phyloP scores from a whole-genome alignment of 805 yeast genomes.

The Saccharomycopsis amapae region DNA sequence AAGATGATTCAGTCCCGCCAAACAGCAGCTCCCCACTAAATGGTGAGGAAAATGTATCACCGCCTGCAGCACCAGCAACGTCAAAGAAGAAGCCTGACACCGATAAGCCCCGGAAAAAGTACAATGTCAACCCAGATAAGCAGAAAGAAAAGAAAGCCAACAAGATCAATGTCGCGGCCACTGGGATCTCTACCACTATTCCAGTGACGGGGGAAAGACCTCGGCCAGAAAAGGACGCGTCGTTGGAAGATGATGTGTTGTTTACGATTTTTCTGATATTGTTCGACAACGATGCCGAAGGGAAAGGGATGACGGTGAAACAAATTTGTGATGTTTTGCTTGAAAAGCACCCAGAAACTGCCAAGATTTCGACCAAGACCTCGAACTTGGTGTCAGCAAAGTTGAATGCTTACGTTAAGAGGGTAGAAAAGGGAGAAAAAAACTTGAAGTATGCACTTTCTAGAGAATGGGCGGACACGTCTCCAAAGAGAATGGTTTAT shows the following conservation, averaged over 20 bases:
- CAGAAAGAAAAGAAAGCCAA: conserved; percentile 39
- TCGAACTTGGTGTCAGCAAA: conserved; percentile 78
- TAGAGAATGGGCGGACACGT: conserved; percentile 87
- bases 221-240: conserved; percentile 55
- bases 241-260: conserved; percentile 69
- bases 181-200: conserved; percentile 70
- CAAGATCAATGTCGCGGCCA: conserved; percentile 32
- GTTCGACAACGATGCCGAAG: conserved; percentile 59
- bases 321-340: conserved; percentile 73
- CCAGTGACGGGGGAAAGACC: conserved; percentile 78
- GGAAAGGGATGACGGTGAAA: conserved; percentile 83
- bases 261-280: conserved; percentile 68
- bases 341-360: conserved; percentile 78
- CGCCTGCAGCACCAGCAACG: background rate
- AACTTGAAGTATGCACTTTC: conserved; percentile 66
- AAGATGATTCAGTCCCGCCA: background rate
- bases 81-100: background rate
- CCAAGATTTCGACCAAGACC: conserved; percentile 69
- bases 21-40: too few relatives aligned
- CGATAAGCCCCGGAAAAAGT: conserved; percentile 18
- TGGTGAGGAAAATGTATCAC: background rate
- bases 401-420: conserved; percentile 75
- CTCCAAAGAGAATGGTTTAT: conserved; percentile 84
- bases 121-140: conserved; percentile 24
- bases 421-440: conserved; percentile 78